Evolutionary conservation across 148 eudicot species (phyloP), one percentile per base, ranked within the genome.

Genomic region (Salicornia ramosissima): DNA sequence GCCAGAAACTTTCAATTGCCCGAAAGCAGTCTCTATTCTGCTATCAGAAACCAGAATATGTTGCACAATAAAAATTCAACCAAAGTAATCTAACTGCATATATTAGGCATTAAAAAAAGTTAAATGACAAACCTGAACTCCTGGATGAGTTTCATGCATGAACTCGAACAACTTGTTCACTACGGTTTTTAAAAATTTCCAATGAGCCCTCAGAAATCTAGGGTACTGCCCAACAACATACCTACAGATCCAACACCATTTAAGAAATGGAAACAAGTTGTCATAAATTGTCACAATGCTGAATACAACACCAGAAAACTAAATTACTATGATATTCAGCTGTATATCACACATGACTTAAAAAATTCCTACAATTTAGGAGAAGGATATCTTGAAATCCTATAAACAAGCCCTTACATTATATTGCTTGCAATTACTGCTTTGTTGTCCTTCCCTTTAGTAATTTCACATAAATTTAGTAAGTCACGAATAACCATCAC

Each of bases 181-280:
- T 75, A 95, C 99, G 63, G 99, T 95, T 80, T 95, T 95, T 71
- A 95, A 75, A 74, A 95, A 95, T 85, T 91, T 95, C 99, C 99
- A 95, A 73, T 95, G 99, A 57, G 97, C 99, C 78, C 99, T 86
- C 60, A 95, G 76, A 84, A 95, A 95, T 74, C 99, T 83, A 50
- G 99, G 99, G 76, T 95, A 95, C 72, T 95, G 99, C 75, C 99
- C 99, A 72, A 95, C 99, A 71, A 95, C 99, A 79, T 95, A 95
- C 99, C 99, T 95, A 86, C 25, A 68, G 74, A 64, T 6, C 33
- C 65, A 70, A 71, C 21, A 71, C 22, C 53, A 70, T 58, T 9
- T 21, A 21, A 34, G 9, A 31, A 30, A 36, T 34, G 16, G 9
- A 31, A 15, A 54, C 7, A 5, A 18, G 30, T 7, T 4, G 10